Percentiles rank a stretch among this genome's conserved stretches.
Conservation (phyloP, 2,329 filamentous ascomycete species). For the Exserohilum rostratum region DNA sequence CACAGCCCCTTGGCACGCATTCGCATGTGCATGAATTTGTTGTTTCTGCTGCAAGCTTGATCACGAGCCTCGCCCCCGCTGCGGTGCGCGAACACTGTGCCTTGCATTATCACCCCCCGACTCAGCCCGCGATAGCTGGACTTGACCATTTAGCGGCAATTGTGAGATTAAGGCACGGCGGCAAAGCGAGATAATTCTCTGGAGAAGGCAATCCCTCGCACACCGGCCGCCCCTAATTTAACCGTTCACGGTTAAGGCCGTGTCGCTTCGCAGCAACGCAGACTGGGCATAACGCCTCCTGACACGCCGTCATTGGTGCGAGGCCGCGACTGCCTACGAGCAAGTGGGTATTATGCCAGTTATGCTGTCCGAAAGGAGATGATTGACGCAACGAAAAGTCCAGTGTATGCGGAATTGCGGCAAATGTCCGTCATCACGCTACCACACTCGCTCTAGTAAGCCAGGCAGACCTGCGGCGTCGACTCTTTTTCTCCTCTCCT, state of each 20-base stretch:
- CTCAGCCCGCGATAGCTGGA: conserved; percentile 23
- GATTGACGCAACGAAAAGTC: conserved; percentile 18
- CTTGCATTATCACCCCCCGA: conserved; percentile 30
- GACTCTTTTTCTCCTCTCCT: conserved; percentile 20
- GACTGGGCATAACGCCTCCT: conserved; percentile 8
- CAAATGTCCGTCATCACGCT: conserved; percentile 18
- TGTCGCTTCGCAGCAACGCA: conserved; percentile 15
- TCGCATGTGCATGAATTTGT: conserved; percentile 20
- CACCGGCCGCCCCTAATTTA: conserved; percentile 26
- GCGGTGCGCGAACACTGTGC: conserved; percentile 35
- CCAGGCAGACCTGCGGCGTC: conserved; percentile 34
- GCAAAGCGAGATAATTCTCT: conserved; percentile 29
- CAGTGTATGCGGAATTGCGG: conserved; percentile 19
- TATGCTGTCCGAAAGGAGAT: conserved; percentile 10
- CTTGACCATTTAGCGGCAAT: conserved; percentile 32
- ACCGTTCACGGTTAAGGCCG: conserved; percentile 20
- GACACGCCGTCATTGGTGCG: conserved; percentile 21
- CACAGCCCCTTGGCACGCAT: conserved; percentile 7
- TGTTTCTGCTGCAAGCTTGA: conserved; percentile 29
- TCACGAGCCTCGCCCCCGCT: conserved; percentile 36
- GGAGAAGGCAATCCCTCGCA: conserved; percentile 19
- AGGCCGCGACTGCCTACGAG: conserved; percentile 1
- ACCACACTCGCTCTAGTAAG: conserved; percentile 22
- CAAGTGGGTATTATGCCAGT: conserved; percentile 18
- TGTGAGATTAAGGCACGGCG: conserved; percentile 25